Percentiles rank a stretch among this genome's conserved stretches.
Conservation (phyloP, 2,329 filamentous ascomycete species). For the Trichophyton mentagrophytes region DNA sequence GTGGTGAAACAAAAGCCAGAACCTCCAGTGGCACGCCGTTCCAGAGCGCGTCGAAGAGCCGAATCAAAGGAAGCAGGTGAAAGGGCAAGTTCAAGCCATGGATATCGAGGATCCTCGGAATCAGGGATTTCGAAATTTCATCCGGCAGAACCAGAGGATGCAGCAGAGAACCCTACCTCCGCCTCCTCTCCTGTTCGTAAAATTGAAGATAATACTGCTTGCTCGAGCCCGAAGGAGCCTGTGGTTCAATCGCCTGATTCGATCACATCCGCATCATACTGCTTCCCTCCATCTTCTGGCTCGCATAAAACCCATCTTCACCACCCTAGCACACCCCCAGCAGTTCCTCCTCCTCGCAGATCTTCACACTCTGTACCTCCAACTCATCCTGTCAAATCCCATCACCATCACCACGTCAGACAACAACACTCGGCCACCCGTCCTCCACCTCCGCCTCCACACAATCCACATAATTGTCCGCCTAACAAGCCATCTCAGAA, state of each 20-base stretch:
- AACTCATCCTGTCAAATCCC: slow-evolving; percentile 6
- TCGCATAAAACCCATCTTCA: not conserved
- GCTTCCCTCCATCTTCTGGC: not conserved
- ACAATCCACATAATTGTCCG: slow-evolving; percentile 5
- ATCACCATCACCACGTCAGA: slow-evolving; percentile 9
- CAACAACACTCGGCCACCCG: not conserved
- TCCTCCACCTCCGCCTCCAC: slow-evolving; percentile 10
- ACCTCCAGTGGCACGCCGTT: slow-evolving; percentile 16
- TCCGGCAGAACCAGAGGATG: not conserved
- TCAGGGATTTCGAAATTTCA: slow-evolving; percentile 1
- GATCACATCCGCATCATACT: not conserved
- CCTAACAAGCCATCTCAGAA: slow-evolving; percentile 16
- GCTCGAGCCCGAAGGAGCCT: not conserved
- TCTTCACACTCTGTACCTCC: slow-evolving; percentile 22
- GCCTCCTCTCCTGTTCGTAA: not conserved
- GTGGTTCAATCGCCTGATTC: slow-evolving; percentile 2
- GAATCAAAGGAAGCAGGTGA: not conserved
- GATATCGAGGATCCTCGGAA: not conserved
- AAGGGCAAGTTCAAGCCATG: not conserved
- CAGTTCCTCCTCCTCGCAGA: slow-evolving; percentile 30
- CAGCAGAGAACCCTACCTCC: not conserved
- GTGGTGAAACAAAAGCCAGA: slow-evolving; percentile 16
- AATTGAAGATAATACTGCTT: not conserved
- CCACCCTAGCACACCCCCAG: slow-evolving; percentile 20
- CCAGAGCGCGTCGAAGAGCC: slow-evolving; percentile 1